These are phyloP conservation scores for Exophiala lecanii-corni DNA, from an alignment of 2,329 filamentous ascomycete species.

Conservation along the genomic window DNA sequence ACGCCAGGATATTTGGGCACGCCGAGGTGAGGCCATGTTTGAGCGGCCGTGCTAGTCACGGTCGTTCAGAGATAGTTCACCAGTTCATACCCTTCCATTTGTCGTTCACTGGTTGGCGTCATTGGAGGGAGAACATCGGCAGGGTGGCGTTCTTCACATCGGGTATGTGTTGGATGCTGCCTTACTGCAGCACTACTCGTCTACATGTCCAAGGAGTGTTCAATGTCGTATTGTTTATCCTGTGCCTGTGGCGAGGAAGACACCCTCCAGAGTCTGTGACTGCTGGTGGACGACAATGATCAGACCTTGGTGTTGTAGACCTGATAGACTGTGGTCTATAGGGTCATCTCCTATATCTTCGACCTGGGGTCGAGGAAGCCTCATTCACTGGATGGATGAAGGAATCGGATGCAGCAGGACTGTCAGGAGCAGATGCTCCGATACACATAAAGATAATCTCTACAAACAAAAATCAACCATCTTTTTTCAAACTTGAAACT, in stretches of 20 bases:
- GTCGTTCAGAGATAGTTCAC: constrained; percentile 4
- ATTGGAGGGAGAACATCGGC: constrained; percentile 24
- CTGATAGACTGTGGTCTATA: constrained; percentile 33
- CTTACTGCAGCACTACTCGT: constrained; percentile 20
- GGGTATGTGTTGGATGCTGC: constrained; percentile 32
- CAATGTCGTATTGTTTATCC: constrained; percentile 13
- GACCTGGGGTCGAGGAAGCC: constrained; percentile 42
- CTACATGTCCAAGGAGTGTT: constrained; percentile 4
- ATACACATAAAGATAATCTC: constrained; percentile 34
- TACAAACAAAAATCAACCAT: constrained; percentile 29
- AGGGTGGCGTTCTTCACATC: constrained; percentile 30
- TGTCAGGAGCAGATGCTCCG: constrained; percentile 30
- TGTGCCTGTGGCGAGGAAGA: constrained; percentile 31
- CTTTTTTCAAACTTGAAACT: constrained; percentile 9
- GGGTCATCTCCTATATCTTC: constrained; percentile 53
- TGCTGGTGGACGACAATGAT: constrained; percentile 8
- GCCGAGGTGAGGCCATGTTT: constrained; percentile 25
- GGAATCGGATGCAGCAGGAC: constrained; percentile 49
- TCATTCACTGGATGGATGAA: constrained; percentile 31
- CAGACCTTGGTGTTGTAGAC: neutral
- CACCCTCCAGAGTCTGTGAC: constrained; percentile 35
- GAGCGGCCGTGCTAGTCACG: constrained; percentile 18
- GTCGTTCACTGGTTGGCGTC: constrained; percentile 35
- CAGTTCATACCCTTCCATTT: constrained; percentile 5
- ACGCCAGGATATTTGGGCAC: constrained; percentile 31